Percentiles rank a stretch among this genome's conserved stretches.
These are phyloP conservation scores for Athelia sp. DNA, from an alignment of 1,284 basidiomycete genomes.

Conservation along the genomic window DNA sequence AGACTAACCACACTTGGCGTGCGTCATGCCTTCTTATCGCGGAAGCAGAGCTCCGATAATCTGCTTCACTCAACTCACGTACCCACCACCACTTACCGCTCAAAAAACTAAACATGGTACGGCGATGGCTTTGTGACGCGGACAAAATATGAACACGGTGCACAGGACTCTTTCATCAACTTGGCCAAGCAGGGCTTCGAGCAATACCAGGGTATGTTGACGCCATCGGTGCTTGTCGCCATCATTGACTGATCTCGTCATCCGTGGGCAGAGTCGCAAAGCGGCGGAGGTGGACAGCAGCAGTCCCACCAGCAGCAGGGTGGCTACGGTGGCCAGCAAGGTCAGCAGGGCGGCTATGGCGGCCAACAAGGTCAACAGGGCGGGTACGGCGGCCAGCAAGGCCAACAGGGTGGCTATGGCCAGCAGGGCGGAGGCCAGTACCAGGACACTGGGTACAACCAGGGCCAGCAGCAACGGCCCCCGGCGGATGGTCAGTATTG, in stretches of 20 bases:
- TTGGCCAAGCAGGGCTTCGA: slow-evolving; percentile 61
- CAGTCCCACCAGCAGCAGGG: no score
- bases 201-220: slow-evolving; percentile 35
- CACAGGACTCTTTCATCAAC: slow-evolving; percentile 58
- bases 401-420: no score
- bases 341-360: slow-evolving; percentile 38
- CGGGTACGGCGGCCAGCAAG: no score
- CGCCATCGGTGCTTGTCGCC: slow-evolving; percentile 1
- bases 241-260: slow-evolving; percentile 21
- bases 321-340: slow-evolving; percentile 5
- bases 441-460: slow-evolving; percentile 45
- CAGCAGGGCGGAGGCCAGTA: slow-evolving; percentile 61
- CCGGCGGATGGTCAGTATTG: slow-evolving; percentile 28
- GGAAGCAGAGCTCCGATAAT: no score
- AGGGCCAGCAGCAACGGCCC: slow-evolving; percentile 12
- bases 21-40: no score
- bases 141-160: background rate
- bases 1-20: no score
- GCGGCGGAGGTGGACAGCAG: background rate
- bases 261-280: slow-evolving; percentile 13
- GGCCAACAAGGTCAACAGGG: no score
- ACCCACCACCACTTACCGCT: slow-evolving; percentile 4
- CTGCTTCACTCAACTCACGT: background rate
- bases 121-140: background rate
- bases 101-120: slow-evolving; percentile 25